Evolutionary conservation across 2,329 filamentous ascomycete genomes (phyloP).

Genomic region (Sporothrix schenckii): DNA sequence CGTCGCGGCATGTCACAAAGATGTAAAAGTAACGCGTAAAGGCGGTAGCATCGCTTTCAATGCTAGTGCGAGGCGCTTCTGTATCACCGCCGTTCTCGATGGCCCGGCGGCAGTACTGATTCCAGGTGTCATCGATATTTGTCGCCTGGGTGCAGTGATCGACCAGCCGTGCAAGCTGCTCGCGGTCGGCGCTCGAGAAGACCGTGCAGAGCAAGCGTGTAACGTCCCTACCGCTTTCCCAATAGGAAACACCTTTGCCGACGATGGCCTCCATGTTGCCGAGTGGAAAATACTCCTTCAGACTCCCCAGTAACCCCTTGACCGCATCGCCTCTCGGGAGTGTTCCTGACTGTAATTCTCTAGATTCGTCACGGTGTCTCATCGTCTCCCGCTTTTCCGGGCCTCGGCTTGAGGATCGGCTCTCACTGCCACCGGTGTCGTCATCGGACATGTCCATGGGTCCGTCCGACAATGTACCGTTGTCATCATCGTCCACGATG

Average conservation of each 20-base stretch:
- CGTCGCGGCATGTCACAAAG: slow-evolving; percentile 34
- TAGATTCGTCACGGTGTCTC: neutral
- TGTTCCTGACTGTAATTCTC: neutral
- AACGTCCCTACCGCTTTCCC: slow-evolving; percentile 29
- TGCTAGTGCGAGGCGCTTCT: neutral
- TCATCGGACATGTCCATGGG: neutral
- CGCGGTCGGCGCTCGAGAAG: slow-evolving; percentile 25
- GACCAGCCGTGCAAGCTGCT: slow-evolving; percentile 29
- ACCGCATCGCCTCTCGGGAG: neutral
- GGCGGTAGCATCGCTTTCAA: slow-evolving; percentile 23
- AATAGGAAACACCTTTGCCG: slow-evolving; percentile 31
- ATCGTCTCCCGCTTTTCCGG: neutral
- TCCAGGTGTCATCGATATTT: slow-evolving; percentile 29
- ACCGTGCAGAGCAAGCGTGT: slow-evolving; percentile 35
- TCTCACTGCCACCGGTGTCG: neutral
- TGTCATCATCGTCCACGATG: slow-evolving; percentile 48
- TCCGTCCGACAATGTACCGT: neutral
- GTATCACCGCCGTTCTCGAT: neutral
- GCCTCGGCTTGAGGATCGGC: neutral
- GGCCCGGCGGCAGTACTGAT: slow-evolving; percentile 28
- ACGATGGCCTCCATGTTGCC: slow-evolving; percentile 32
- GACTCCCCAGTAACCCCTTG: neutral
- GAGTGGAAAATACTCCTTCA: neutral
- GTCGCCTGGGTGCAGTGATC: neutral
- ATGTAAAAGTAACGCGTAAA: slow-evolving; percentile 38